phyloP scores from a whole-genome alignment of 169 alveolate genomes.

The Babesia divergens region DNA sequence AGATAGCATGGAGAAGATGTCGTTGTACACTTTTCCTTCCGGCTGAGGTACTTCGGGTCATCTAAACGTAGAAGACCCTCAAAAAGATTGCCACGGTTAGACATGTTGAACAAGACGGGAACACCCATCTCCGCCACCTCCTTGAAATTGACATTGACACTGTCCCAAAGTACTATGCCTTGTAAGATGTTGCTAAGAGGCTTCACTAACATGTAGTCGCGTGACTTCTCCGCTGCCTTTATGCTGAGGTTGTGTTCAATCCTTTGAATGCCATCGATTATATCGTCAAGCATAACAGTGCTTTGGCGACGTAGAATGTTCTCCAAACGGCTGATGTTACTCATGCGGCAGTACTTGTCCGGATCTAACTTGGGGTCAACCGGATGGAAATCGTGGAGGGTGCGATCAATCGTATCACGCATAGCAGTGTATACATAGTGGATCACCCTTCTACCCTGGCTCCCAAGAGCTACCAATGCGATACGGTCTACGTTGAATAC shows the following conservation, averaged over 20 bases:
- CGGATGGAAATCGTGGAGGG: conserved; percentile 2
- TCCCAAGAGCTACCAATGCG: conserved; percentile 46
- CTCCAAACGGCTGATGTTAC: conserved; percentile 5
- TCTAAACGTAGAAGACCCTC: conserved; percentile 28
- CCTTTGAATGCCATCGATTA: conserved; percentile 8
- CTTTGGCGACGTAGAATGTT: conserved; percentile 34
- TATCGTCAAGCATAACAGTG: conserved; percentile 39
- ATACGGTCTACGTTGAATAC: conserved; percentile 53
- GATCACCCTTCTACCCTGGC: conserved; percentile 41
- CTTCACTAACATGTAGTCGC: conserved; percentile 37
- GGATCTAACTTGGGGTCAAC: conserved; percentile 14
- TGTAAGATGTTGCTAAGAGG: conserved; percentile 47
- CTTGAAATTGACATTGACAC: conserved; percentile 35
- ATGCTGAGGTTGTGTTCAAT: conserved; percentile 31
- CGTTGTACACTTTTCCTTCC: conserved; percentile 4
- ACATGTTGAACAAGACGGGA: conserved; percentile 42
- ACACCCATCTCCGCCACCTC: conserved; percentile 37
- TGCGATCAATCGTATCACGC: conserved; percentile 38
- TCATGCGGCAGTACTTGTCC: not conserved
- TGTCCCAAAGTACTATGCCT: conserved; percentile 48
- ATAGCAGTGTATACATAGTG: conserved; percentile 38
- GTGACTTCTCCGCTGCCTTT: conserved; percentile 38
- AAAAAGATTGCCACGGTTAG: conserved; percentile 45
- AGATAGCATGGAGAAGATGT: not conserved
- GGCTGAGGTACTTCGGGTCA: conserved; percentile 13